Evolutionary conservation across 2,329 filamentous ascomycete species (phyloP).

Genomic region (Podosphaera fusca): DNA sequence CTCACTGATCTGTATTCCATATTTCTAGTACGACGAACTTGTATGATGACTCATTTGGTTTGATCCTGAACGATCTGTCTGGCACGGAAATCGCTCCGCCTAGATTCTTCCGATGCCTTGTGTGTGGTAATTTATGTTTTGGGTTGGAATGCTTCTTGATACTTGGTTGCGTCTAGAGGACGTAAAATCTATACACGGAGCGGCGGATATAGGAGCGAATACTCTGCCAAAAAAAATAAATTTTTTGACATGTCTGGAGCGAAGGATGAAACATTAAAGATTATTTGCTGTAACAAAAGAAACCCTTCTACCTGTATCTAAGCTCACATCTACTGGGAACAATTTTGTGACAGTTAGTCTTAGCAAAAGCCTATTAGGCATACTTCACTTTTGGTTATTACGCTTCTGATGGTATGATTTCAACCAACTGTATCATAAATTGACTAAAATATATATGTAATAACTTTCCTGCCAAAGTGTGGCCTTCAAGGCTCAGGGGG

Average conservation of each 20-base stretch:
- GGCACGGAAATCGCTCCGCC: constrained; percentile 29
- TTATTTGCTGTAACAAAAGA: background rate
- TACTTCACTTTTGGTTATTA: too few species aligned
- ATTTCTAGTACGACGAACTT: constrained; percentile 23
- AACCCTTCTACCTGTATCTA: background rate
- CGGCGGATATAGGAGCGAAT: background rate
- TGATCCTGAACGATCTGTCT: constrained; percentile 30
- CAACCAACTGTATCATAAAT: too few species aligned
- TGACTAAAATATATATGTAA: too few species aligned
- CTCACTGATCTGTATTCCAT: constrained; percentile 9
- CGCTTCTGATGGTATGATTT: too few species aligned
- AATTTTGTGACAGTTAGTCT: too few species aligned
- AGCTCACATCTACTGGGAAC: too few species aligned
- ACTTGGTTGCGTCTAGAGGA: background rate
- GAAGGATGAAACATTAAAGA: background rate
- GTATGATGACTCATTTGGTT: constrained; percentile 27
- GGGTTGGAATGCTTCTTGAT: background rate
- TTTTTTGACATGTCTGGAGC: background rate
- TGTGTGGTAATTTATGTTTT: background rate
- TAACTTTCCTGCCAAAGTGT: too few species aligned
- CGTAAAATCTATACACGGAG: background rate
- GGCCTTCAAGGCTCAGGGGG: too few species aligned
- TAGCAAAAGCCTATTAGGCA: too few species aligned
- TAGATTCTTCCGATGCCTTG: constrained; percentile 15
- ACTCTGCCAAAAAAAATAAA: background rate